Evolutionary conservation across 768 basidiomycete species (phyloP).

Genomic region (Sporobolomyces phaffii): DNA sequence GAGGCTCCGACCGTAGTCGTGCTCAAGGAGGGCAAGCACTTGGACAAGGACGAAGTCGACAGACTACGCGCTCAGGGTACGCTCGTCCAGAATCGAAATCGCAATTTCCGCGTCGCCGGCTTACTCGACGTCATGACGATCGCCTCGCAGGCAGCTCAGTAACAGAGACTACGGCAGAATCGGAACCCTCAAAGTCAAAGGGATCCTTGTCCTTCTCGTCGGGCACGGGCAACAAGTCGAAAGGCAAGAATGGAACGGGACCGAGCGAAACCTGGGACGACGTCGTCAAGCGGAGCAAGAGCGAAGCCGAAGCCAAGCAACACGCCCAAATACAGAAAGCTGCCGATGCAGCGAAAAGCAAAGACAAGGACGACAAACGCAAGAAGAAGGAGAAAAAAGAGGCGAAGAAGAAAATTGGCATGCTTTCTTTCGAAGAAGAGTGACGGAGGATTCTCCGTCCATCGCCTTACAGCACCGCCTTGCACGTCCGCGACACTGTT

Average conservation of each 20-base stretch:
- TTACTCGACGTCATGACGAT: no score
- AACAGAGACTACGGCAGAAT: neutral
- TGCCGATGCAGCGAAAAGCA: neutral
- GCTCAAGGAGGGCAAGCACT: conserved; percentile 30
- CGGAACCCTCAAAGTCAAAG: neutral
- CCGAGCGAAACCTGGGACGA: conserved; percentile 26
- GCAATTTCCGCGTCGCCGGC: no score
- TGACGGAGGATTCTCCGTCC: neutral
- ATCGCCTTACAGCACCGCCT: neutral
- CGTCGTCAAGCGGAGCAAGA: conserved; percentile 18
- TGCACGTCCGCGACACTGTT: no score
- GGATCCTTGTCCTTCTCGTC: conserved; percentile 34
- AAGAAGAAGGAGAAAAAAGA: conserved; percentile 19
- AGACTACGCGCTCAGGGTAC: conserved; percentile 14
- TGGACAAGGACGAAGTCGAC: conserved; percentile 28
- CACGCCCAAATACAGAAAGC: neutral
- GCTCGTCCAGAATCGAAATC: no score
- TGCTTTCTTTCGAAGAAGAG: conserved; percentile 7
- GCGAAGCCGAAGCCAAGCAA: conserved; percentile 12
- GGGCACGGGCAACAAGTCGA: neutral
- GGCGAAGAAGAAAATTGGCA: conserved; percentile 8
- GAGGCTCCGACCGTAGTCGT: conserved; percentile 29
- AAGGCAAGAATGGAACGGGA: neutral
- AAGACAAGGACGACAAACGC: conserved; percentile 15
- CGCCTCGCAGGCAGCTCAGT: neutral